Evolutionary conservation across 371 early-diverging fungal genomes (phyloP).

Genomic region (Circinella minor): DNA sequence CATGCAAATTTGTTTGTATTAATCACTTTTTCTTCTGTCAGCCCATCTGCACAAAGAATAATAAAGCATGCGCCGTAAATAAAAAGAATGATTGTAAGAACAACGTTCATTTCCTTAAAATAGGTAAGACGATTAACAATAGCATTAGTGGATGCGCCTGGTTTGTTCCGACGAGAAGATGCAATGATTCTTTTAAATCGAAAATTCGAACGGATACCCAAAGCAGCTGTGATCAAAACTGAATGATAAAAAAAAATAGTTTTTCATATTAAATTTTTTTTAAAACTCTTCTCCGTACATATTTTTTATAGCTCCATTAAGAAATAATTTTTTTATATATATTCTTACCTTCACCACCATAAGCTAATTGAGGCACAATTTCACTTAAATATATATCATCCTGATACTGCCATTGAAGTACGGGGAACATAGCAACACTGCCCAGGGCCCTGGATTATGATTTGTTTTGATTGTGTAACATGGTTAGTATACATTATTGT

Average conservation of each 20-base stretch:
- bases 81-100: constrained; percentile 39
- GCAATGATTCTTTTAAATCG: constrained; percentile 39
- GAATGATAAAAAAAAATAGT: neutral
- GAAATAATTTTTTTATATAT: neutral
- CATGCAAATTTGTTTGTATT: constrained; percentile 42
- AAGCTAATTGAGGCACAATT: constrained; percentile 48
- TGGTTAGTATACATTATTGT: neutral
- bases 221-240: constrained; percentile 38
- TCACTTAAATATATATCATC: constrained; percentile 35
- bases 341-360: constrained; percentile 41
- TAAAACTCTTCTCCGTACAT: neutral
- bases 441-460: constrained; percentile 45
- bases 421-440: constrained; percentile 48
- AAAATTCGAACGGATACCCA: constrained; percentile 48
- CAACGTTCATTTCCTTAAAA: constrained; percentile 55
- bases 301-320: no score
- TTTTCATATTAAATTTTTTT: neutral
- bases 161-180: constrained; percentile 8
- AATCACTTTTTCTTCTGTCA: constrained; percentile 28
- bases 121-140: constrained; percentile 47
- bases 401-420: constrained; percentile 47
- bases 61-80: constrained; percentile 33
- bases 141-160: neutral
- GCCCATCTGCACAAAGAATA: constrained; percentile 47
- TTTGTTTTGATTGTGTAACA: neutral